These are phyloP conservation scores for Phialemoniopsis sp. DNA, from an alignment of 2,329 filamentous ascomycete species.

Conservation along the genomic window DNA sequence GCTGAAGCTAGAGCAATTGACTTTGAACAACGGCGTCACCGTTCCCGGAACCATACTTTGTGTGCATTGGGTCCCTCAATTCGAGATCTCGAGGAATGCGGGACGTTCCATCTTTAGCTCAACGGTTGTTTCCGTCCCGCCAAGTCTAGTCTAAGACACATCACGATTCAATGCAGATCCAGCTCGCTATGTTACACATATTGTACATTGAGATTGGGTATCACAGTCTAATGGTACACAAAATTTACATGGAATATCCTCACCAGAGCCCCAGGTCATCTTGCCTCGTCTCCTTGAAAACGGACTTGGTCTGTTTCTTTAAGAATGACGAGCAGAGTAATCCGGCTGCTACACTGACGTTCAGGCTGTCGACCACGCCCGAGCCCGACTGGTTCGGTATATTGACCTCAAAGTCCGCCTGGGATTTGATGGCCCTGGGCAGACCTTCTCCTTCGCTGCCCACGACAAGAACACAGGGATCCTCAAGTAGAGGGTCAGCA, in stretches of 20 bases:
- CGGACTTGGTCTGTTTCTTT: slow-evolving; percentile 26
- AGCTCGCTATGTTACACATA: too few species aligned
- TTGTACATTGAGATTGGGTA: too few species aligned
- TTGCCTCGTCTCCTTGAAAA: not conserved
- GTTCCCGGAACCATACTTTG: too few species aligned
- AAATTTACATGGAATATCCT: slow-evolving; percentile 10
- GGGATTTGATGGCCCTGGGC: slow-evolving; percentile 55
- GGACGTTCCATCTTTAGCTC: too few species aligned
- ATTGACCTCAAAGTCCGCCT: slow-evolving; percentile 61
- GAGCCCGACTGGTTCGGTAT: slow-evolving; percentile 54
- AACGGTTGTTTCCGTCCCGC: too few species aligned
- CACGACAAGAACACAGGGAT: slow-evolving; percentile 76
- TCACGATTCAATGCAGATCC: too few species aligned
- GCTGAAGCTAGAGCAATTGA: too few species aligned
- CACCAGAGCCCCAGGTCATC: slow-evolving; percentile 8
- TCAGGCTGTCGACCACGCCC: slow-evolving; percentile 77
- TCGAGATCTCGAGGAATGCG: too few species aligned
- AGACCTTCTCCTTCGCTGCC: slow-evolving; percentile 79
- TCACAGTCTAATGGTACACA: not conserved
- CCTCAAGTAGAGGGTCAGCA: slow-evolving; percentile 45
- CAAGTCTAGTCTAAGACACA: too few species aligned
- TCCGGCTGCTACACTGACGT: slow-evolving; percentile 85
- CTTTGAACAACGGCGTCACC: too few species aligned
- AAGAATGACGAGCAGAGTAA: slow-evolving; percentile 70
- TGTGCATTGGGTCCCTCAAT: too few species aligned